Evolutionary conservation across 2,329 filamentous ascomycete species (phyloP), one percentile per base, ranked within the genome.

Genomic region (Ascomycota sp.): DNA sequence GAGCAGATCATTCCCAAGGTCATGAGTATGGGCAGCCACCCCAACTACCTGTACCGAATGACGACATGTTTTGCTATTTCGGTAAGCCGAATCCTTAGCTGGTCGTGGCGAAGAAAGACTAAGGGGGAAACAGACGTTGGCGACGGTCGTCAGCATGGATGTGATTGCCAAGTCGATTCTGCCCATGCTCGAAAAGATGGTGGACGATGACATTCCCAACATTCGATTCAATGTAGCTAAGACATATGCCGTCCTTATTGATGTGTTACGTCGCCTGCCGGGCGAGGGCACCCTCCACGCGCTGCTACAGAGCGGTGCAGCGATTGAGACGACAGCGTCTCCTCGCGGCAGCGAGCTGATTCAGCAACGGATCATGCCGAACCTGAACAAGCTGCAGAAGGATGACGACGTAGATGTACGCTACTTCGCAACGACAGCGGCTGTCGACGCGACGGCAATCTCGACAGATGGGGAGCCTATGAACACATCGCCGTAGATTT

Each of bases 211-310:
- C 27, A 98, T 98, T 38, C 89, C 89, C 41, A 98, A 98, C 59
- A 98, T 98, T 50, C 82, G 89, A 30, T 98, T 98, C 69, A 98
- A 98, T 54, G 89, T 98, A 28, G 89, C 89, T 43, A 98, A 98
- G 63, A 95, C 89, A 28, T 98, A 95, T 49, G 72, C 74, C 15
- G 75, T 89, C 30, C 62, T 98, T 34, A 83, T 95, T 45, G 75
- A 79, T 42, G 83, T 85, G n/a, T 66, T 98, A 46, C 83, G 86
- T 55, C 78, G 82, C 42, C 65, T 98, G 32, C 86, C 89, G 3
- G 79, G 85, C 32, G 67, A 89, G 47, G 83, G 83, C 36, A 95
- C 86, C 10, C 64, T 95, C 37, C 72, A 77, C 48, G 73, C 81
- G 30, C 56, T 91, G 35, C 82, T 94, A 55, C 89, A 92, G 61